Conservation (phyloP, 805 yeast genomes). For the Pichia phayaonensis region DNA sequence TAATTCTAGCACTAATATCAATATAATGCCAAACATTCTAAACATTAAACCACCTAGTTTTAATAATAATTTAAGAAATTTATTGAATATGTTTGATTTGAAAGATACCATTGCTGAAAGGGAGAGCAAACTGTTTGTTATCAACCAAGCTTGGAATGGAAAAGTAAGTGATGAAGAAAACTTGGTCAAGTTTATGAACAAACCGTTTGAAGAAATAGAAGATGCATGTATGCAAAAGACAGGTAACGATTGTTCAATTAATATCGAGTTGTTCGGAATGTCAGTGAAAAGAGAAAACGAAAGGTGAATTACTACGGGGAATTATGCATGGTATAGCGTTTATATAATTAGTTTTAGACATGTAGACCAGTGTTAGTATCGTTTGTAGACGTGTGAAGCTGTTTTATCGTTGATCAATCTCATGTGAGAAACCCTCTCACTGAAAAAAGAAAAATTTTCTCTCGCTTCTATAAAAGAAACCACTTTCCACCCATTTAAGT, state of each 20-base stretch:
- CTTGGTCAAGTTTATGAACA: conserved; percentile 32
- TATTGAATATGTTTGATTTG: conserved; percentile 19
- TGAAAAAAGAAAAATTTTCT: background rate
- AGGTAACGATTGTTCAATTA: conserved; percentile 46
- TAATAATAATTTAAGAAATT: conserved; percentile 24
- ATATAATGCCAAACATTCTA: conserved; percentile 16
- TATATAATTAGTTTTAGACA: background rate
- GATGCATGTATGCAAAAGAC: conserved; percentile 43
- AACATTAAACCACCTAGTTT: conserved; percentile 28
- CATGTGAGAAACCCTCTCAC: background rate
- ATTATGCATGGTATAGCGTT: background rate
- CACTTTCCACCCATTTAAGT: background rate
- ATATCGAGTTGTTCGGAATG: conserved; percentile 47
- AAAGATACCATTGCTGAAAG: conserved; percentile 20
- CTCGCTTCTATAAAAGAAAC: background rate
- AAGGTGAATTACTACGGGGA: background rate
- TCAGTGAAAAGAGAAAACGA: conserved; percentile 42
- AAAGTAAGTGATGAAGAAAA: conserved; percentile 6
- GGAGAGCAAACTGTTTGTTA: conserved; percentile 14
- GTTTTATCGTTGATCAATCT: too few species aligned
- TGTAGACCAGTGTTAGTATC: background rate
- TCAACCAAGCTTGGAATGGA: conserved; percentile 18
- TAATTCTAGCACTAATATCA: background rate
- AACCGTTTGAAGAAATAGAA: conserved; percentile 52
- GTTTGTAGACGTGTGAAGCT: too few species aligned